Percentiles rank a stretch among this genome's conserved stretches.
phyloP scores from a whole-genome alignment of 108 stramenopile genomes.

The Nannochloropsis gaditana region DNA sequence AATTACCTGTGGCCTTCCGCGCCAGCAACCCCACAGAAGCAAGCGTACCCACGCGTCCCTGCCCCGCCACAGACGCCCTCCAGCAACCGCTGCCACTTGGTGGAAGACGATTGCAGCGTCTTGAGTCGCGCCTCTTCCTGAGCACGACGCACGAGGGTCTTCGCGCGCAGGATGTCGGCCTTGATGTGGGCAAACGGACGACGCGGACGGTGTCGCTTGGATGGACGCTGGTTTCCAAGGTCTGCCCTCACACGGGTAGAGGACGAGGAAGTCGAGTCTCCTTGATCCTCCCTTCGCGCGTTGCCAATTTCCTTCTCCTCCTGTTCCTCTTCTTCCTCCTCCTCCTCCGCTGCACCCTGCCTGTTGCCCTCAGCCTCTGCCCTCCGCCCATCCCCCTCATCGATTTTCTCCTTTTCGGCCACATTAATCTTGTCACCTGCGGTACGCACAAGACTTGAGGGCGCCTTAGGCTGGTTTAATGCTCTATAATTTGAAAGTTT shows the following conservation, averaged over 20 bases:
- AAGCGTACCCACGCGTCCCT: background rate
- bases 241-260: no score
- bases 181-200: background rate
- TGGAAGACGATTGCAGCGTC: background rate
- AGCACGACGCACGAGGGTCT: background rate
- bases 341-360: background rate
- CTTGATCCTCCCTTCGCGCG: background rate
- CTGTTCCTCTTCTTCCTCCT: background rate
- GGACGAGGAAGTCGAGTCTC: background rate
- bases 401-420: no score
- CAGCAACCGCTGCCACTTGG: slow-evolving; percentile 7
- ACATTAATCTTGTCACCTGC: no score
- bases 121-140: background rate
- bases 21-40: background rate
- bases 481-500: no score
- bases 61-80: slow-evolving; percentile 8
- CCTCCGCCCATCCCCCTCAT: no score
- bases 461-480: no score
- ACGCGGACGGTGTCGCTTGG: slow-evolving; percentile 11
- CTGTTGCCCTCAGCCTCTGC: no score
- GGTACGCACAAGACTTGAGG: no score
- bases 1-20: background rate
- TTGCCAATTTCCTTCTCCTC: background rate
- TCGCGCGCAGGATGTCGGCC: background rate
- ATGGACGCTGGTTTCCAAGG: background rate